Base-by-base conservation (phyloP, 257 asterid genomes). In the Avicennia marina region DNA sequence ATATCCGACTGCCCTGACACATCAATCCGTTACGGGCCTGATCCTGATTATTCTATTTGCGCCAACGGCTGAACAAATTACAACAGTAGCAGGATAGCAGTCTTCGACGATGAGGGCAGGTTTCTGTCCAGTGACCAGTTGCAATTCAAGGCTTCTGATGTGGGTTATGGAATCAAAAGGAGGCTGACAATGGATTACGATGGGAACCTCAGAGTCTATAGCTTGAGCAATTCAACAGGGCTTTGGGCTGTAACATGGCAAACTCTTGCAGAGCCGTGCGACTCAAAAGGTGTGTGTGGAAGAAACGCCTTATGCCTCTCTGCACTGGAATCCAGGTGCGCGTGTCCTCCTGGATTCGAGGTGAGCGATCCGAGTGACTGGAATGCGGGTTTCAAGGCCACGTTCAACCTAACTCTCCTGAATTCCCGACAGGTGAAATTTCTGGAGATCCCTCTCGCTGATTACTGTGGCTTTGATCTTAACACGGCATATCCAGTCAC, bases 381-480 rank as follows among this genome's bases (percentile, higher is more conserved):
- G 89, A 81, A 70, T 22, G 40, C 50, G 6, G 94, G 94, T 2
- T 87, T 90, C 68, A 60, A 45, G 54, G 51, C 83, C 0, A 64
- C 11, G 1, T 81, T 87, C 66, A 50, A 82, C 36, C 26, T 7
- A 15, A 71, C 55, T 0, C 62, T 20, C 0, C 52, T 74, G 6
- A 44, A 49, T 11, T 49, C 78, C 0, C 24, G 12, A n/a, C 48
- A 12, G 2, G 89, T 79, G 27, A 70, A 68, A 21, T 84, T 84
- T 52, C 1, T 84, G 70, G 76, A 62, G 58, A 41, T 82, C 48
- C 85, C 89, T 29, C 66, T 74, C 11, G 34, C 68, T 1, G 91
- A 84, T 80, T 87, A 42, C 71, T 82, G 72, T 22, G 94, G 94
- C 31, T 84, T 60, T 59, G 94, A 82, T 78, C 74, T 82, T 17